These are phyloP conservation scores for Raddia guianensis DNA, from an alignment of 176 grass and related monocot species.

Conservation along the genomic window DNA sequence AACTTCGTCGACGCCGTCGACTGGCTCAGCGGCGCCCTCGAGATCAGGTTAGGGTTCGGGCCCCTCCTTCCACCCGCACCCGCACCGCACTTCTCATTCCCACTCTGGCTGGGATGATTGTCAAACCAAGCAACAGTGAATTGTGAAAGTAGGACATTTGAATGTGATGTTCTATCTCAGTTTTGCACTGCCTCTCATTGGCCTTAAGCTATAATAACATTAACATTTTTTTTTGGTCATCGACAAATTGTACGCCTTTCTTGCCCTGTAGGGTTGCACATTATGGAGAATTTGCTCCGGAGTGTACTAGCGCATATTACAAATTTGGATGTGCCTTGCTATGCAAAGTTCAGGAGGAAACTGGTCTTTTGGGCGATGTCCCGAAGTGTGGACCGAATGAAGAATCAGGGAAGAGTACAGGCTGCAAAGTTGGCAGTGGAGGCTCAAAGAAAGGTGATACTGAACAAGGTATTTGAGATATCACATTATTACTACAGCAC, in stretches of 20 bases:
- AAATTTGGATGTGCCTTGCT: conserved; percentile 88
- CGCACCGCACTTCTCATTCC: neutral
- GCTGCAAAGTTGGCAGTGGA: conserved; percentile 47
- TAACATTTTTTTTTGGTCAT: neutral
- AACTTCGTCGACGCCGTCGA: conserved; percentile 79
- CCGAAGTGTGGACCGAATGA: conserved; percentile 56
- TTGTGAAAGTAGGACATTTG: neutral
- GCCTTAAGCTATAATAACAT: too few relatives aligned
- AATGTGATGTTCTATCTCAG: neutral
- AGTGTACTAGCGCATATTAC: conserved; percentile 89
- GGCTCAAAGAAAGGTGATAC: conserved; percentile 62
- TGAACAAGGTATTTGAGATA: conserved; percentile 49
- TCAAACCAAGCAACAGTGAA: neutral
- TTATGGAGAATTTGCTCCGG: conserved; percentile 79
- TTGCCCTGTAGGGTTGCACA: conserved; percentile 49
- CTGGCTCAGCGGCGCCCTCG: conserved; percentile 85
- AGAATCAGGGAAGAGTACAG: conserved; percentile 65
- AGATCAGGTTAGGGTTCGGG: conserved; percentile 78
- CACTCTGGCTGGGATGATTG: neutral
- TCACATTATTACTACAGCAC: neutral
- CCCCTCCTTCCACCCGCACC: neutral
- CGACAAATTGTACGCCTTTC: neutral
- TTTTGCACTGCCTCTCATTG: neutral
- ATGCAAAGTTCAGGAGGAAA: conserved; percentile 90
- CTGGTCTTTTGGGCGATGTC: conserved; percentile 76